Conservation (phyloP, 371 early-diverging fungal species). For the Rhizopus delemar region DNA sequence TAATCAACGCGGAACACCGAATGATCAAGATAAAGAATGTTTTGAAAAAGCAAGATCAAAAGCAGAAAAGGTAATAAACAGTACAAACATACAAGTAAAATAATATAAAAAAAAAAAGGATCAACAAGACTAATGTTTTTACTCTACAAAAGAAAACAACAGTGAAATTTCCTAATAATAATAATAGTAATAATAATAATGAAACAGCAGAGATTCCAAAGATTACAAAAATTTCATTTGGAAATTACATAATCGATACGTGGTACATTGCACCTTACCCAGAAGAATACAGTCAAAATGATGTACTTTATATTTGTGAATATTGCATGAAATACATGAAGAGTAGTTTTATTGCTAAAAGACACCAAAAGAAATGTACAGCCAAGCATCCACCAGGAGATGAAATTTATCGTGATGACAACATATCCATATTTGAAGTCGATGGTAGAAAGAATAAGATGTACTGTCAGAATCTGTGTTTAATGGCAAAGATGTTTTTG, state of each 20-base stretch:
- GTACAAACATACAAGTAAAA: background rate
- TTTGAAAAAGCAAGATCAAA: slow-evolving; percentile 48
- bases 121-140: slow-evolving; percentile 11
- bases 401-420: slow-evolving; percentile 95
- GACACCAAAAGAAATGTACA: slow-evolving; percentile 85
- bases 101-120: background rate
- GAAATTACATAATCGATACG: slow-evolving; percentile 82
- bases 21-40: slow-evolving; percentile 42
- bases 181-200: slow-evolving; percentile 1
- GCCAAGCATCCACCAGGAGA: slow-evolving; percentile 95
- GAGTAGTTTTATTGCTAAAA: slow-evolving; percentile 61
- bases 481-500: slow-evolving; percentile 97
- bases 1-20: slow-evolving; percentile 54
- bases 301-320: slow-evolving; percentile 90
- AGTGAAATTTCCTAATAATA: background rate
- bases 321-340: slow-evolving; percentile 97
- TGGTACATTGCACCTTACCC: slow-evolving; percentile 99
- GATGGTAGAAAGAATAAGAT: slow-evolving; percentile 95
- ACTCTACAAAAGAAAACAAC: background rate
- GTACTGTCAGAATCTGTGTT: slow-evolving; percentile 97
- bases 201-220: slow-evolving; percentile 20
- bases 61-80: slow-evolving; percentile 41
- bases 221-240: slow-evolving; percentile 49
- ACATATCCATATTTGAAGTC: slow-evolving; percentile 90
- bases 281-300: slow-evolving; percentile 82